Base-by-base conservation (phyloP, 1,139 yeast species). In the Pneumocystis carinii region DNA sequence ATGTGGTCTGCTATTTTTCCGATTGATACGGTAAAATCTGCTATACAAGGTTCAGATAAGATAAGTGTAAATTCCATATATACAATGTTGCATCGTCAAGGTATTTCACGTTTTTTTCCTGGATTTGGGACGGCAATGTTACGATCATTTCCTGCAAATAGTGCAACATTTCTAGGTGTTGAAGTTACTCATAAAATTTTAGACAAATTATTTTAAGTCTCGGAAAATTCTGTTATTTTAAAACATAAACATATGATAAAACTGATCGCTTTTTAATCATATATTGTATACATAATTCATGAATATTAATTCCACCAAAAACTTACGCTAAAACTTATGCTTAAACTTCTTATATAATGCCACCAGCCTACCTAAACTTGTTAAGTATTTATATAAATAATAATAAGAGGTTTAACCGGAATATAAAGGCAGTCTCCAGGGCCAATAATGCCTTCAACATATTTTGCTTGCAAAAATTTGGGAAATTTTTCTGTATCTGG, bases 1-100 rank as follows among this genome's bases (percentile, higher is more conserved):
- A 90, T 90, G 97, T 92, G 98, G 98, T 76, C 87, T 60, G 89
- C 87, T 59, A 95, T 92, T 57, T 92, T 90, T 88, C 98, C 98
- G 59, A 81, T 92, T 63, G 98, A 92, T 74, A 92, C 97, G 27
- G 86, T 92, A 75, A 92, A 92, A 78, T 88, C 96, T 2, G 84
- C 86, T 64, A 83, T 90, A 71, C 89, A 85, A 70, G 64, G 64
- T 12, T 63, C 64, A 1, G 75, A 77, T 55, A 81, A 77, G 63
- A 78, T 82, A 56, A 80, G 88, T 19, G 84, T 90, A 72, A 75
- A 78, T 8, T 82, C 82, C 68, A 89, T 90, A 61, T 83, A 96
- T 12, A 77, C 77, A 66, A 73, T 81, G 69, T 79, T 90, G 70
- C 81, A 82, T 72, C 72, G 79, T 37, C 81, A 82, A 67, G 97